These are phyloP conservation scores for Phyllachora maydis DNA, from an alignment of 2,329 filamentous ascomycete species.

Conservation along the genomic window DNA sequence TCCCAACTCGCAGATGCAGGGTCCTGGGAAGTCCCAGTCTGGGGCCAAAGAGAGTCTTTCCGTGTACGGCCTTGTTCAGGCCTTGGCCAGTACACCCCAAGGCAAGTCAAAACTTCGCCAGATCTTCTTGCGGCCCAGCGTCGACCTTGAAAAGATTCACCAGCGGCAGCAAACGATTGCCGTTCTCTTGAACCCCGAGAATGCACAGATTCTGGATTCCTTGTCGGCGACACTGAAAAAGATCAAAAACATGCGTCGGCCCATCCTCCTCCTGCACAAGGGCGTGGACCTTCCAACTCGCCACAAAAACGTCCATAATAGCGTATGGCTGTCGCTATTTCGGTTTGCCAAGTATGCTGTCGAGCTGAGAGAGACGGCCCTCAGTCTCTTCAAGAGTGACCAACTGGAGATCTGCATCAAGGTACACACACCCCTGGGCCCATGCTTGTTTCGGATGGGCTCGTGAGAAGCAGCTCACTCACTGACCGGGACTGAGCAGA, in stretches of 20 bases:
- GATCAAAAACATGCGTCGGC: constrained; percentile 54
- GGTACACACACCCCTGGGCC: constrained; percentile 19
- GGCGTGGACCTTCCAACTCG: constrained; percentile 40
- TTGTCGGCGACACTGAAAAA: constrained; percentile 42
- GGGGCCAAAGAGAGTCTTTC: constrained; percentile 66
- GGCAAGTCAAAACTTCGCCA: constrained; percentile 57
- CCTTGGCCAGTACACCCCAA: constrained; percentile 56
- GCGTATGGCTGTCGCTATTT: constrained; percentile 52
- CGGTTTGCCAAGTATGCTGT: constrained; percentile 53
- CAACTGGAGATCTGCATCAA: constrained; percentile 29
- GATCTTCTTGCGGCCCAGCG: constrained; percentile 60
- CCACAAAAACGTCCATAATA: constrained; percentile 33
- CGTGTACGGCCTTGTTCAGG: constrained; percentile 63
- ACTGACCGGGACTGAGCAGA: too few relatives aligned
- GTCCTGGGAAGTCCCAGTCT: constrained; percentile 35
- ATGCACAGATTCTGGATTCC: too few relatives aligned
- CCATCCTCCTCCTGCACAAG: constrained; percentile 52
- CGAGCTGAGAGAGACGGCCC: constrained; percentile 43
- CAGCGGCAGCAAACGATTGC: constrained; percentile 52
- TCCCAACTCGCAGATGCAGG: constrained; percentile 61
- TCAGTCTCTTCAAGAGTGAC: constrained; percentile 31
- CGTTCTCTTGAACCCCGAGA: constrained; percentile 46
- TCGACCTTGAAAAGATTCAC: constrained; percentile 44
- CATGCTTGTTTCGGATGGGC: too few relatives aligned
- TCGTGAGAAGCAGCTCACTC: too few relatives aligned